Base-by-base conservation (phyloP, 441 rosid species). In the Sinapis alba region DNA sequence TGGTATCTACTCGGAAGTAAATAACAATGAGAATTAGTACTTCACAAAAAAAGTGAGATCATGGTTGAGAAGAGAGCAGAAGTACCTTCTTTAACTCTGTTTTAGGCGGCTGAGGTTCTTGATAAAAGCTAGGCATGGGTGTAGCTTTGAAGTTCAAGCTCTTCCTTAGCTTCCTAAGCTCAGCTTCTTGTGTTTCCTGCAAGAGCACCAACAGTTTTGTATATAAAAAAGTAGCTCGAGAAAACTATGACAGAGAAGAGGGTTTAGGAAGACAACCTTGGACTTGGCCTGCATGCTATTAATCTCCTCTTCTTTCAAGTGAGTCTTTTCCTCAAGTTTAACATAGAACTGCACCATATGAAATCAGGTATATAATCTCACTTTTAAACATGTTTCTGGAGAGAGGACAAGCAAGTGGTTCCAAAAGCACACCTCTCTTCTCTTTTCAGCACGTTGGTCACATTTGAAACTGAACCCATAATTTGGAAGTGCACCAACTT, bases 111-210 rank as follows among this genome's bases (percentile, higher is more conserved):
- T 86, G 75, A 83, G 99, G 99, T 79, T 93, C 99, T 84, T 92
- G 98, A 76, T 96, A 96, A 88, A 96, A 96, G 83, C 83, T 89
- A 16, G 99, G 98, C 98, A 96, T 90, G 8, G 98, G 98, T 43
- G 97, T 93, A 65, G 99, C 99, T 84, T 90, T 96, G 80, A 96
- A 96, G 79, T 80, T 84, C 88, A 96, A 85, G 83, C 93, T 93
- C 84, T 92, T 93, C 84, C 99, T 87, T 32, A 96, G 84, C 90
- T 84, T 75, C 88, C 85, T 90, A 74, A 96, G 83, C 87, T 96
- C 99, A 36, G 98, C 98, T 76, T 96, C 97, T 84, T 90, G 99
- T 62, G 88, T 83, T 87, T 96, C 98, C 99, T 96, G 84, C n/a
- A 51, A 68, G 72, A 32, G 58, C 64, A 62, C 58, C 43, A 79